These are phyloP conservation scores for Cladophialophora yegresii DNA, from an alignment of 2,329 filamentous ascomycete genomes.

Conservation along the genomic window DNA sequence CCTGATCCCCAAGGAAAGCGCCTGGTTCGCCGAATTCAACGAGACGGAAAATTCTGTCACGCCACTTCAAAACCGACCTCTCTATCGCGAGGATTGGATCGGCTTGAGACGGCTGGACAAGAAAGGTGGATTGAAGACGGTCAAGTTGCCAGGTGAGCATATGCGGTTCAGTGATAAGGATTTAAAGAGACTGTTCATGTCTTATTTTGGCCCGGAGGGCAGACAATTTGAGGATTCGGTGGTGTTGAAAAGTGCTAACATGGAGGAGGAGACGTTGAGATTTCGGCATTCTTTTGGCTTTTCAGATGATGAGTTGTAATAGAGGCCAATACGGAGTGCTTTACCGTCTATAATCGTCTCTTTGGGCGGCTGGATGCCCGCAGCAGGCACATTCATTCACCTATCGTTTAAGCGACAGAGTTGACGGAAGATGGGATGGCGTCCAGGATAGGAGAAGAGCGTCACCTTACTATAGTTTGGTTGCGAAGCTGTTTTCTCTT, in stretches of 20 bases:
- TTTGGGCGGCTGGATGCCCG: background rate
- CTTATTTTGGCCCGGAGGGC: conserved; percentile 47
- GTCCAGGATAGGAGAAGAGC: background rate
- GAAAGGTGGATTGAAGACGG: conserved; percentile 76
- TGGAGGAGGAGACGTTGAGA: background rate
- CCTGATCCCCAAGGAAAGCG: conserved; percentile 84
- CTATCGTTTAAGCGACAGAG: background rate
- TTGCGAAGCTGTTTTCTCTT: background rate
- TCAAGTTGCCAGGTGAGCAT: conserved; percentile 72
- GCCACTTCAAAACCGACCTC: conserved; percentile 64
- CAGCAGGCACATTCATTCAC: background rate
- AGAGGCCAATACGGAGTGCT: background rate
- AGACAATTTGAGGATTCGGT: conserved; percentile 18
- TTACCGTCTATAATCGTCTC: background rate
- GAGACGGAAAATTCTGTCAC: conserved; percentile 63
- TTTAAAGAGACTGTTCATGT: conserved; percentile 64
- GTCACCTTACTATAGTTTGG: background rate
- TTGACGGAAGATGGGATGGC: background rate
- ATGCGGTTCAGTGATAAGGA: conserved; percentile 74
- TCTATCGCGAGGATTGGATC: conserved; percentile 93
- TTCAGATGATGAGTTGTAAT: conserved; percentile 20
- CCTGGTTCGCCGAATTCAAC: conserved; percentile 89
- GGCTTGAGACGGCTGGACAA: conserved; percentile 77
- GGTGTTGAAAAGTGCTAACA: background rate
- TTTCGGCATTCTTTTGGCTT: background rate